Base-by-base conservation (phyloP, 2,329 filamentous ascomycete species). In the Penicillium sp. region DNA sequence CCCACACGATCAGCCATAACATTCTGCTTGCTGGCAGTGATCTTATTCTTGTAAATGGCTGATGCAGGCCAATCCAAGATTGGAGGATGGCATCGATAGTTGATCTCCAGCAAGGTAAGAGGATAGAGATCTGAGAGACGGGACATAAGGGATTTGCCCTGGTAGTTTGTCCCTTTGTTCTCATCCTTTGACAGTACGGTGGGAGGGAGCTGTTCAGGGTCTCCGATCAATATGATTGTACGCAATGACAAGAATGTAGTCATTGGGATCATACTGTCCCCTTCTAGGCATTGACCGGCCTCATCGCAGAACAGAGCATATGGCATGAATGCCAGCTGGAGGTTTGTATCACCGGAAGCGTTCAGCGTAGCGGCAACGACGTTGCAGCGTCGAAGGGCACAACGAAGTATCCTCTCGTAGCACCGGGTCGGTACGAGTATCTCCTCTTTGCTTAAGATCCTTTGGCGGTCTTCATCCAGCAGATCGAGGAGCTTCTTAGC, bases 281-380 rank as follows among this genome's bases (percentile, higher is more conserved):
- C 55, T 39, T 62, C 53, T 2, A 60, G 45, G 39, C 52, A 60
- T 47, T 62, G 52, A 14, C 46, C 44, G 14, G 55, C 54, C 27
- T 62, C 55, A 13, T 62, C 57, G 27, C 55, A 54, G n/a, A 60
- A 22, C 14, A 62, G n/a, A 13, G 51, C 43, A 32, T 52, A 47
- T 21, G 59, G 59, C 4, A 21, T 0, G 44, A 61, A 60, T 8
- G 1, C 4, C 5, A n/a, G 21, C 13, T 38, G 13, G 3, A 36
- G 44, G 21, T 47, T 36, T 18, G 32, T 11, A 14, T 47, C 27
- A 3, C 39, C 32, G 3, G 32, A 53, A 34, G 44, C 50, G 14
- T 43, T 48, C n/a, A 53, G 43, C 11, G 44, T 47, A 24, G 36
- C 38, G 34, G 43, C 44, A n/a, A 53, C 36, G n/a, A 48, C 43